phyloP scores from a whole-genome alignment of 83 land plant genomes.

The Larix sibirica region DNA sequence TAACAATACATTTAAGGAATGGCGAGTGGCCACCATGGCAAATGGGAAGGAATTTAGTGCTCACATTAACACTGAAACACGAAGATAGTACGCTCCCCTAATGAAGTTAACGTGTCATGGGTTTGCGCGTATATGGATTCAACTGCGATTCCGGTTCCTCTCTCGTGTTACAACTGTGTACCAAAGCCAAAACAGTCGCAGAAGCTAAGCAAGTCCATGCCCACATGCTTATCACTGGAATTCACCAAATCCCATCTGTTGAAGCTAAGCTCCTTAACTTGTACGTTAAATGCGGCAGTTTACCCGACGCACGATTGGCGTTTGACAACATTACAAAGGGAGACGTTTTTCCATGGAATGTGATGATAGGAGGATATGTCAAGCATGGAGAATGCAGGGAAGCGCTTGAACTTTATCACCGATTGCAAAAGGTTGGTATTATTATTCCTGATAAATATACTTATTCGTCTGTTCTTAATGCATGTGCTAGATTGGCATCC shows the following conservation, averaged over 20 bases:
- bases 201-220: constrained; percentile 47
- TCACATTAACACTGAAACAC: no score
- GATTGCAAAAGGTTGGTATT: constrained; percentile 40
- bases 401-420: constrained; percentile 40
- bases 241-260: constrained; percentile 30
- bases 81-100: no score
- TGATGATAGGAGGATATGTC: constrained; percentile 50
- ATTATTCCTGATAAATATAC: constrained; percentile 46
- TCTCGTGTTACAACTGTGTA: constrained; percentile 55
- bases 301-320: no score
- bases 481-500: constrained; percentile 39
- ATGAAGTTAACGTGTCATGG: no score
- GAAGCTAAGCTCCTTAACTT: constrained; percentile 27
- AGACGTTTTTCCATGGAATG: constrained; percentile 67
- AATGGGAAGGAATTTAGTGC: no score
- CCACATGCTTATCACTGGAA: constrained; percentile 27
- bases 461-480: constrained; percentile 41
- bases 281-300: no score
- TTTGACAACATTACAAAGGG: no score
- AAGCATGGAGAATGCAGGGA: constrained; percentile 32
- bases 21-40: no score
- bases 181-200: constrained; percentile 28
- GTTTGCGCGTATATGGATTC: no score
- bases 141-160: constrained; percentile 4
- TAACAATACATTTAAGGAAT: no score